Evolutionary conservation across 2,329 filamentous ascomycete genomes (phyloP).

Genomic region (Fusarium sp.): DNA sequence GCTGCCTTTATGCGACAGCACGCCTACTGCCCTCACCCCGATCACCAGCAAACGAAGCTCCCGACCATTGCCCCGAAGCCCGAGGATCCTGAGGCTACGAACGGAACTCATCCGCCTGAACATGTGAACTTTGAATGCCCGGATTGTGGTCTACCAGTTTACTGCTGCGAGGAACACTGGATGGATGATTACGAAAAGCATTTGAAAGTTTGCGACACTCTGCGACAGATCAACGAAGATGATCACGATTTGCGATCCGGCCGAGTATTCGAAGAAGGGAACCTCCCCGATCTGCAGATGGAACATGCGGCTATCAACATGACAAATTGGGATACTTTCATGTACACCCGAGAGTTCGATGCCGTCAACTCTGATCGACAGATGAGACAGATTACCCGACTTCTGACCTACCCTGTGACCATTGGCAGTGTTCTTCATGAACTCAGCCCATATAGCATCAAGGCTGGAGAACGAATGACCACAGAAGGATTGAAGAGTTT

Average conservation of each 20-base stretch:
- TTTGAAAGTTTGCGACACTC: conserved; percentile 88
- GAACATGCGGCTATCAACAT: conserved; percentile 95
- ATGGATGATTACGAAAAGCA: conserved; percentile 95
- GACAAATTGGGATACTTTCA: conserved; percentile 97
- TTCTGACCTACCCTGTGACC: conserved; percentile 94
- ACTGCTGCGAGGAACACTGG: conserved; percentile 95
- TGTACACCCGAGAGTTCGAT: conserved; percentile 91
- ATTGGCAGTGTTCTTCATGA: conserved; percentile 94
- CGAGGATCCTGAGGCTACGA: conserved; percentile 67
- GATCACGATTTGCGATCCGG: conserved; percentile 95
- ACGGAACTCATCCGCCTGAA: conserved; percentile 72
- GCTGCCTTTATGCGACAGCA: conserved; percentile 93
- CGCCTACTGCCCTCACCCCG: conserved; percentile 91
- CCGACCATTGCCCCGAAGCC: conserved; percentile 73
- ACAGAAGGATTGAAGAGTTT: conserved; percentile 93
- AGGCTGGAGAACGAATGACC: conserved; percentile 79
- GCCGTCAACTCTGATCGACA: conserved; percentile 91
- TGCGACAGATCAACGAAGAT: conserved; percentile 96
- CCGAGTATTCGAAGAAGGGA: conserved; percentile 91
- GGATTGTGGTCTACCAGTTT: conserved; percentile 93
- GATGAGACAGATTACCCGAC: conserved; percentile 91
- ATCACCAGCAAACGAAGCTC: conserved; percentile 80
- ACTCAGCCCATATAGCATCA: conserved; percentile 89
- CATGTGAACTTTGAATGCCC: conserved; percentile 96
- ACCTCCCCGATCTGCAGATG: conserved; percentile 88